phyloP scores from a whole-genome alignment of 2,329 filamentous ascomycete species.

The Aspergillus sp. region DNA sequence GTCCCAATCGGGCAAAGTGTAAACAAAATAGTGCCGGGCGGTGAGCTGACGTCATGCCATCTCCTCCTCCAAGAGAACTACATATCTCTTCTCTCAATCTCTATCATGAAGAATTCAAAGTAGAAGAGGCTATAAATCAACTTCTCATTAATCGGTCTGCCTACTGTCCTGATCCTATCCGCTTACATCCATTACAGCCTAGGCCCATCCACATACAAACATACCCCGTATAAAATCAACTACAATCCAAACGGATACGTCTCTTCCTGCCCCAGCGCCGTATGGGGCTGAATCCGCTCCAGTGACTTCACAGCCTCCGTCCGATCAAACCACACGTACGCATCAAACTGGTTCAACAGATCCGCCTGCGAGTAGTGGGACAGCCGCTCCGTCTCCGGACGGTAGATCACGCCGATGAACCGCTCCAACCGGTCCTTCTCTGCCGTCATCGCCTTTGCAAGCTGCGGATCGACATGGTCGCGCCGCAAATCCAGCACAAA shows the following conservation, averaged over 20 bases:
- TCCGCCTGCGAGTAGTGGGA: conserved; percentile 51
- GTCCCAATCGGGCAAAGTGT: conserved; percentile 10
- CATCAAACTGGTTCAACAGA: conserved; percentile 51
- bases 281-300: conserved; percentile 47
- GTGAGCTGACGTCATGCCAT: conserved; percentile 14
- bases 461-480: conserved; percentile 30
- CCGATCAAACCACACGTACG: conserved; percentile 51
- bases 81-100: background rate
- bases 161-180: too few species aligned
- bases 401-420: conserved; percentile 56
- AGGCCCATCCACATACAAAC: too few species aligned
- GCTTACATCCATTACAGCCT: too few species aligned
- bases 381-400: conserved; percentile 48
- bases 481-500: conserved; percentile 50
- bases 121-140: too few species aligned
- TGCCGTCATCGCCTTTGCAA: conserved; percentile 37
- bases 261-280: conserved; percentile 44
- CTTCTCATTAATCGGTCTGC: background rate
- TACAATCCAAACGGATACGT: conserved; percentile 55
- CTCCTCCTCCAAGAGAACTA: too few species aligned
- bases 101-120: too few species aligned
- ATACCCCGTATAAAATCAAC: too few species aligned
- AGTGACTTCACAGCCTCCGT: conserved; percentile 47
- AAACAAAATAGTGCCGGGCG: conserved; percentile 17
- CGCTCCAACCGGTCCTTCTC: conserved; percentile 44